Conservation (phyloP, 2,329 filamentous ascomycete species). For the Fusarium sambucinum region DNA sequence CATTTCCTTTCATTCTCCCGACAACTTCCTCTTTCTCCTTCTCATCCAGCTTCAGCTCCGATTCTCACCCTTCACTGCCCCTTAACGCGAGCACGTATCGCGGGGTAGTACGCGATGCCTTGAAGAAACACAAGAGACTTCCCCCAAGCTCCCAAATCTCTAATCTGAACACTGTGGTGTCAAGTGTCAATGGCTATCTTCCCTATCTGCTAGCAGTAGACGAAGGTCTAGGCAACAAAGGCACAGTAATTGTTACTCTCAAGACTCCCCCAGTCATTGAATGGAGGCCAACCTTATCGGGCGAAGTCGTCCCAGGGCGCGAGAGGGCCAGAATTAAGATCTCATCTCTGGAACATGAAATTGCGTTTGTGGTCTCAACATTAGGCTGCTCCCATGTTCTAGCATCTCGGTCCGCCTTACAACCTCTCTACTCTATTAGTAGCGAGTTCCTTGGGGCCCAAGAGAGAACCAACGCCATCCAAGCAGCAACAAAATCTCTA, state of each 20-base stretch:
- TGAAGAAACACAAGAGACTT: constrained; percentile 93
- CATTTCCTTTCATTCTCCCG: constrained; percentile 87
- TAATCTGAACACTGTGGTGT: constrained; percentile 77
- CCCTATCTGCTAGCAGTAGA: constrained; percentile 86
- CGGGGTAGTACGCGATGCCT: constrained; percentile 81
- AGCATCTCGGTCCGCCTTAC: constrained; percentile 77
- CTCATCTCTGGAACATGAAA: constrained; percentile 82
- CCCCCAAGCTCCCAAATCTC: constrained; percentile 75
- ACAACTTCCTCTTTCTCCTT: constrained; percentile 91
- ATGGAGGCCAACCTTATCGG: constrained; percentile 86
- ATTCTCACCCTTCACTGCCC: constrained; percentile 89
- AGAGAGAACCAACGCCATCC: constrained; percentile 76
- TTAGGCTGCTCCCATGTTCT: constrained; percentile 80
- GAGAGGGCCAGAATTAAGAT: constrained; percentile 76
- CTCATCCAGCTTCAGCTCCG: constrained; percentile 79
- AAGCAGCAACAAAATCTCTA: constrained; percentile 80
- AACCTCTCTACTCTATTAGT: constrained; percentile 77
- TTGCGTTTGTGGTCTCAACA: constrained; percentile 82
- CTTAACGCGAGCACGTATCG: constrained; percentile 85
- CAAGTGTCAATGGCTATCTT: constrained; percentile 80
- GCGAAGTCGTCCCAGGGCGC: constrained; percentile 71
- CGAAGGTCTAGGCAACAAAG: constrained; percentile 70
- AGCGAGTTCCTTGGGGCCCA: constrained; percentile 71
- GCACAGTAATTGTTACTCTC: constrained; percentile 64
- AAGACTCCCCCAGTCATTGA: constrained; percentile 72